phyloP scores from a whole-genome alignment of 2,329 filamentous ascomycete species.

The Rugonectria rugulosa region DNA sequence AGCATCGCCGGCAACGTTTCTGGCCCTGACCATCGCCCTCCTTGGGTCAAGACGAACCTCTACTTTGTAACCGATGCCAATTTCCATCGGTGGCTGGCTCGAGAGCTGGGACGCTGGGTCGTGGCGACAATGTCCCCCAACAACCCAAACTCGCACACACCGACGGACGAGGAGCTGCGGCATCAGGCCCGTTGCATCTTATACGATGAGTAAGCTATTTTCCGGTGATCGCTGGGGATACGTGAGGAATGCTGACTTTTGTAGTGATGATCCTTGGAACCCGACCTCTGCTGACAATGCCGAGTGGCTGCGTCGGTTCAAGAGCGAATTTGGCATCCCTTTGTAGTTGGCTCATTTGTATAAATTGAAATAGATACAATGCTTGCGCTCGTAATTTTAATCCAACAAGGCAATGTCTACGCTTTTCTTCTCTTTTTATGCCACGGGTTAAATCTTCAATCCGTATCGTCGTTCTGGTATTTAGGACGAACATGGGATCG shows the following conservation, averaged over 20 bases:
- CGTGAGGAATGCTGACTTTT: not conserved
- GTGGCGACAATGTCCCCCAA: conserved; percentile 44
- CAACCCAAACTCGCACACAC: conserved; percentile 41
- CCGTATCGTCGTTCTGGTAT: too few species aligned
- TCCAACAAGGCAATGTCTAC: too few species aligned
- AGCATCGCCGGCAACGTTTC: not conserved
- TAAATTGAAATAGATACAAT: not conserved
- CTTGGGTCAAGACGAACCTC: conserved; percentile 25
- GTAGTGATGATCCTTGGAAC: conserved; percentile 65
- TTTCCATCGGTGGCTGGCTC: conserved; percentile 34
- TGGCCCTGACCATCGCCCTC: conserved; percentile 15
- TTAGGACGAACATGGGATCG: too few species aligned
- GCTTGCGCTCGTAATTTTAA: too few species aligned
- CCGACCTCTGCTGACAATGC: conserved; percentile 64
- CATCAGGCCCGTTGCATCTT: conserved; percentile 45
- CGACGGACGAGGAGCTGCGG: conserved; percentile 47
- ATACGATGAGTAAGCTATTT: conserved; percentile 39
- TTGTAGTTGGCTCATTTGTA: not conserved
- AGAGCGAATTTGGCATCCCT: conserved; percentile 57
- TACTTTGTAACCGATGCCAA: conserved; percentile 39
- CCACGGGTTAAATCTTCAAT: too few species aligned
- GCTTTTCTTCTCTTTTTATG: too few species aligned
- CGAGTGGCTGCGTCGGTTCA: conserved; percentile 65
- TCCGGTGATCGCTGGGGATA: rapidly evolving
- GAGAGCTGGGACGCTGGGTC: conserved; percentile 39